phyloP scores from a whole-genome alignment of 2,329 filamentous ascomycete genomes.

The Colletotrichum simmondsii region DNA sequence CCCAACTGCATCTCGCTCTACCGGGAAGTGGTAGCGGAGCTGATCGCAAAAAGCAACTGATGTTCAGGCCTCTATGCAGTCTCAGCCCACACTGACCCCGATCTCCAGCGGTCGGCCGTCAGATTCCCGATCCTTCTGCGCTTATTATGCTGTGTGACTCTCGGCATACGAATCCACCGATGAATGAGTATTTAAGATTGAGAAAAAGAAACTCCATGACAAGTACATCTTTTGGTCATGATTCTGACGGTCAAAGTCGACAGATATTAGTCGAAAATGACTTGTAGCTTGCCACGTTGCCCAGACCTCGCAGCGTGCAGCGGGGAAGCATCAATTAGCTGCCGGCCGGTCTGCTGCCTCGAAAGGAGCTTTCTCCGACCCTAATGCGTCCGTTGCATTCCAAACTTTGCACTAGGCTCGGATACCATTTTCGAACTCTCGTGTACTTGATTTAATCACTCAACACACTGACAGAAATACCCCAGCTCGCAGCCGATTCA shows the following conservation, averaged over 20 bases:
- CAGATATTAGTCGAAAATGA: too few relatives aligned
- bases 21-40: neutral
- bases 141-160: neutral
- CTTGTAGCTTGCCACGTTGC: neutral
- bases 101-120: neutral
- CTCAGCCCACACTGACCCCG: too few relatives aligned
- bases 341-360: conserved; percentile 10
- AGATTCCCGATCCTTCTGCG: neutral
- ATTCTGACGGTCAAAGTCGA: neutral
- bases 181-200: neutral
- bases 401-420: too few relatives aligned
- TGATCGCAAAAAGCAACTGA: conserved; percentile 11
- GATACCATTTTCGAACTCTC: neutral
- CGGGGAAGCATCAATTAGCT: conserved; percentile 10
- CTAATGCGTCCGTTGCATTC: neutral
- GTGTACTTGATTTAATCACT: neutral
- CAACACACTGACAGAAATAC: neutral
- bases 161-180: neutral
- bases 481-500: neutral
- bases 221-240: neutral
- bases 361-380: neutral
- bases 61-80: neutral
- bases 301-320: neutral
- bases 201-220: neutral
- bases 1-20: conserved; percentile 7